Percentiles rank a stretch among this genome's conserved stretches.
Evolutionary conservation across 2,329 filamentous ascomycete genomes (phyloP).

Genomic region (Aspergillus clavatus): DNA sequence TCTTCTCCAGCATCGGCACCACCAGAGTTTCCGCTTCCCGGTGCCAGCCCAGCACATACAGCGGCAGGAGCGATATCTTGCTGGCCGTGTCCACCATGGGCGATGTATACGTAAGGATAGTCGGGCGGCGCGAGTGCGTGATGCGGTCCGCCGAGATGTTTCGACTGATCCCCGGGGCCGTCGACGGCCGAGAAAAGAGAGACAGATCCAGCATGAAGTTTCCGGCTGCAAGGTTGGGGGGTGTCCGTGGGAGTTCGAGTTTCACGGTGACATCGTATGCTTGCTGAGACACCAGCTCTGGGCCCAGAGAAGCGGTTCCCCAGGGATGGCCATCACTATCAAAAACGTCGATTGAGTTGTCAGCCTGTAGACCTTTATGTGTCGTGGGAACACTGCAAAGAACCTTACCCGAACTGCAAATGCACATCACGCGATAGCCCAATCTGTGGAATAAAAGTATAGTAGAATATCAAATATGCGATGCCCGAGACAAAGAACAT

Average conservation of each 20-base stretch:
- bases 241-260: slow-evolving; percentile 72
- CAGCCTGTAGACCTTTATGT: background rate
- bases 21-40: slow-evolving; percentile 60
- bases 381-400: too few relatives aligned
- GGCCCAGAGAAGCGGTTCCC: slow-evolving; percentile 47
- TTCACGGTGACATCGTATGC: slow-evolving; percentile 78
- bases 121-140: slow-evolving; percentile 65
- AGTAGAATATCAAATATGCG: slow-evolving; percentile 65
- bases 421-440: slow-evolving; percentile 59
- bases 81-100: slow-evolving; percentile 59
- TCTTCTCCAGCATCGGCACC: slow-evolving; percentile 67
- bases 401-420: slow-evolving; percentile 58
- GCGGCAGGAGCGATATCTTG: slow-evolving; percentile 60
- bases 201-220: slow-evolving; percentile 93
- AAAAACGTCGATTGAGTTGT: slow-evolving; percentile 1
- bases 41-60: slow-evolving; percentile 63
- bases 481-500: slow-evolving; percentile 56
- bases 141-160: slow-evolving; percentile 44
- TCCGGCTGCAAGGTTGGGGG: slow-evolving; percentile 67
- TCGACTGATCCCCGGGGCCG: slow-evolving; percentile 23
- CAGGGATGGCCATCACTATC: slow-evolving; percentile 46
- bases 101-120: slow-evolving; percentile 74
- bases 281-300: slow-evolving; percentile 63
- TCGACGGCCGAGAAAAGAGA: slow-evolving; percentile 53
- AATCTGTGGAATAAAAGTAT: slow-evolving; percentile 62